Evolutionary conservation across 2,329 filamentous ascomycete species (phyloP).

Genomic region (Botryotinia convoluta): DNA sequence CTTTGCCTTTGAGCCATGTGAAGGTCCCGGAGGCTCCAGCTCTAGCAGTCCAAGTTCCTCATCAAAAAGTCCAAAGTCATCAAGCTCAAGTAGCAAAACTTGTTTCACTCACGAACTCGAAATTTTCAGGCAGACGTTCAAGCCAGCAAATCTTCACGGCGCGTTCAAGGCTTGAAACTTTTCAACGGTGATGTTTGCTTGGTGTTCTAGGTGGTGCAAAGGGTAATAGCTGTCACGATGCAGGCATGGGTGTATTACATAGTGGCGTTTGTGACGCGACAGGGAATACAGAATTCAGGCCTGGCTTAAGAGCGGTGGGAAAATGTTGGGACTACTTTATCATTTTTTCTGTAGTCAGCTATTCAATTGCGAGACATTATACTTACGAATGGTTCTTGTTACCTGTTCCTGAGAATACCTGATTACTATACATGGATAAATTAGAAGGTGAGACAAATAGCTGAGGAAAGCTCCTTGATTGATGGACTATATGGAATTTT

Average conservation of each 20-base stretch:
- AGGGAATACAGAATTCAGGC: background rate
- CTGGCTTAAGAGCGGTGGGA: background rate
- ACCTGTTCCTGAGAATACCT: background rate
- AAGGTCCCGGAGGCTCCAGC: conserved; percentile 43
- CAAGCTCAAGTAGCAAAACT: conserved; percentile 16
- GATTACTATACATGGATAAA: background rate
- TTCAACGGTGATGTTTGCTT: background rate
- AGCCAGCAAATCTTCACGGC: conserved; percentile 21
- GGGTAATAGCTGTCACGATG: conserved; percentile 1
- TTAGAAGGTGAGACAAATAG: background rate
- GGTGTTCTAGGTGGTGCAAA: conserved; percentile 7
- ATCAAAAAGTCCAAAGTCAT: conserved; percentile 20
- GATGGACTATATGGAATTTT: background rate
- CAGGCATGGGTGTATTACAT: conserved; percentile 9
- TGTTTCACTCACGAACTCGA: conserved; percentile 15
- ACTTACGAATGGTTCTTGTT: background rate
- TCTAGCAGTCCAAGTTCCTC: conserved; percentile 28
- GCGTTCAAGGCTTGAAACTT: conserved; percentile 14
- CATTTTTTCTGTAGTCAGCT: conserved; percentile 9
- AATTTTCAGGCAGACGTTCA: conserved; percentile 20
- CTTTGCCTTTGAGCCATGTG: conserved; percentile 61
- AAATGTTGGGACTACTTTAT: conserved; percentile 7
- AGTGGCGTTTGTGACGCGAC: conserved; percentile 9
- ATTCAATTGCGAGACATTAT: conserved; percentile 8
- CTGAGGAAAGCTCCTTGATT: conserved; percentile 4